Percentiles rank a stretch among this genome's conserved stretches.
phyloP scores from a whole-genome alignment of 2,329 filamentous ascomycete species.

The Alternaria atra region DNA sequence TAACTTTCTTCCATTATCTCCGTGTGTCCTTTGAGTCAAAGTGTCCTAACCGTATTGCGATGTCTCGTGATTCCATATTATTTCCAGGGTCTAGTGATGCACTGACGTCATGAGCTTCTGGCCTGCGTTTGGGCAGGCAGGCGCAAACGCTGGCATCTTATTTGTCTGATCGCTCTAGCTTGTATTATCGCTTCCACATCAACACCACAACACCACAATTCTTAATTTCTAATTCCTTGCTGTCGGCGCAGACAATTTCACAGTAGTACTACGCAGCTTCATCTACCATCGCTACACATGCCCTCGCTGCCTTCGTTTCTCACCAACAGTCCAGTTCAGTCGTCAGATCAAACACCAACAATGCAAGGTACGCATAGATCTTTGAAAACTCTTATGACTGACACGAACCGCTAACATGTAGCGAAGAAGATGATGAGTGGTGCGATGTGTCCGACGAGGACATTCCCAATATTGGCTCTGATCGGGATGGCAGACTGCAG shows the following conservation, averaged over 20 bases:
- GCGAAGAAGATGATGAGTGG: conserved; percentile 23
- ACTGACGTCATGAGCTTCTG: conserved; percentile 6
- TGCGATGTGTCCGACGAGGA: conserved; percentile 10
- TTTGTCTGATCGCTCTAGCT: neutral
- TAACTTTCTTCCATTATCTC: neutral
- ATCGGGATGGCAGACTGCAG: neutral
- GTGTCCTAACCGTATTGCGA: neutral
- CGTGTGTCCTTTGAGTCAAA: neutral
- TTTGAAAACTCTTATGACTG: no score
- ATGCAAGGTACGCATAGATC: conserved; percentile 1
- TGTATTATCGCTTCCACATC: neutral
- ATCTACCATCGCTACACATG: neutral
- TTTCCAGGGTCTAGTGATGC: neutral
- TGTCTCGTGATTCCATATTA: neutral
- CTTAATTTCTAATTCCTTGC: neutral
- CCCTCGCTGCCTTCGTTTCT: neutral
- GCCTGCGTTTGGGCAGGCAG: conserved; percentile 8
- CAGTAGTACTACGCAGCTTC: neutral
- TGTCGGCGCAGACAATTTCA: neutral
- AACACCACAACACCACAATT: neutral
- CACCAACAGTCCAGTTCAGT: neutral
- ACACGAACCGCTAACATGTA: neutral
- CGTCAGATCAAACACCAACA: neutral
- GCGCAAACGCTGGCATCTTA: conserved; percentile 2
- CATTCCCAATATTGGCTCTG: neutral